Evolutionary conservation across 108 stramenopile species (phyloP).

Genomic region (Nannochloropsis gaditana): DNA sequence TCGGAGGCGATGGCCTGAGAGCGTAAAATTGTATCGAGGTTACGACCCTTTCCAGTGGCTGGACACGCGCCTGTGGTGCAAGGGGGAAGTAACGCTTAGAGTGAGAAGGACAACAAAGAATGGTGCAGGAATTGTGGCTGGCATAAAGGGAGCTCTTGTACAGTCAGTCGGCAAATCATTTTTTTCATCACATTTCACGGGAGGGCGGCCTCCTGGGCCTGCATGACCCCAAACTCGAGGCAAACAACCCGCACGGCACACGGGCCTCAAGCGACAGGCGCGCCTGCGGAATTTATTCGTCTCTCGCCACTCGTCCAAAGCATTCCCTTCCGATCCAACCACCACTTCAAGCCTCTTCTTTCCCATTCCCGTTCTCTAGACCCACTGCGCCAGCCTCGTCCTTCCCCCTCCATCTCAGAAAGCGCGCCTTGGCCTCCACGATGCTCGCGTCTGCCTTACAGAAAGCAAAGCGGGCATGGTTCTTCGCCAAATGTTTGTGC

Average conservation of each 20-base stretch:
- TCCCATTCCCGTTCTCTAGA: neutral
- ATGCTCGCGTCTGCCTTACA: constrained; percentile 74
- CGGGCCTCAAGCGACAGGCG: too few species aligned
- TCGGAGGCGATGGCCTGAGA: too few species aligned
- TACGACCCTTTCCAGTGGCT: too few species aligned
- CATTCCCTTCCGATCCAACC: neutral
- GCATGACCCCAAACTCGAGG: neutral
- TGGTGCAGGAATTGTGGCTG: neutral
- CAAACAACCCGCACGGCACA: neutral
- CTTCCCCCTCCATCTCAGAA: neutral
- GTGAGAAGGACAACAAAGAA: neutral
- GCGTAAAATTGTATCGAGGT: too few species aligned
- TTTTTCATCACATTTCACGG: neutral
- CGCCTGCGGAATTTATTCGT: neutral
- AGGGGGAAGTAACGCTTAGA: neutral
- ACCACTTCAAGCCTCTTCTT: neutral
- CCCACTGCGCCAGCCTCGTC: neutral
- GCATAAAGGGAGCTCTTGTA: neutral
- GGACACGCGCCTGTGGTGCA: neutral
- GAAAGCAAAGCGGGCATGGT: constrained; percentile 74
- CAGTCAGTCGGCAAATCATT: neutral
- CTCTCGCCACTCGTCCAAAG: neutral
- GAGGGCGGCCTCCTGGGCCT: neutral
- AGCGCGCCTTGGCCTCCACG: neutral
- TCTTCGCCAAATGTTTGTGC: constrained; percentile 57